Evolutionary conservation across 805 yeast species (phyloP), one percentile per base, ranked within the genome.

Genomic region (Saturnispora halmiae): DNA sequence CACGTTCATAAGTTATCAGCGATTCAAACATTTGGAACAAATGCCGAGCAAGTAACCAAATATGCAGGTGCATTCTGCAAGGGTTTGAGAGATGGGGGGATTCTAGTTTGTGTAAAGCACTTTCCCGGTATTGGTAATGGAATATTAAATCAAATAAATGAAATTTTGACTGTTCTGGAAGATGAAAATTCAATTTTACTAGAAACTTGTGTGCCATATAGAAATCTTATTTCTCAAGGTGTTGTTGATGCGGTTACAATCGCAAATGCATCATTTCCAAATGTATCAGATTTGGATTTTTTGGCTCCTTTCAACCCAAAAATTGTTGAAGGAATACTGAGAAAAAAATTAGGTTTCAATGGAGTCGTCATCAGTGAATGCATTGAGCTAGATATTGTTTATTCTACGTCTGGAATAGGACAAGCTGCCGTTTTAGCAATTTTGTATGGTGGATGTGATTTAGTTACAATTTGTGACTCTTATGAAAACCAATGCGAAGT

Each of bases 91-190:
- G 73, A 65, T 33, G 79, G 77, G 10, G 79, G 79, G 1, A 51
- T 77, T 10, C 53, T 70, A 28, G 65, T 74, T 2, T 69, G 75
- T 43, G 82, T 79, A 0, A 77, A 77, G 49, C 82, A 77, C 56
- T 77, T 77, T 49, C 83, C 83, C 0, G 83, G 83, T 1, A 74
- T 73, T 39, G 82, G 82, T 3, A 70, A 72, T 41, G 79, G 80
- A 1, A 65, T 69, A 16, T 77, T 77, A 5, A 79, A 76, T 50
- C 67, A 75, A 3, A 56, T 74, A 29, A 56, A 75, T 32, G 81
- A 77, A 43, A 53, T 75, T 24, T 81, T 81, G 5, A 72, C 75
- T 67, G 69, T 77, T 52, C 64, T 71, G 3, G 82, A 77, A 38
- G 64, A 75, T 3, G 56, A 71, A 21, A 73, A 69, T 26, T 79